These are phyloP conservation scores for Lizonia empirigonia DNA, from an alignment of 2,329 filamentous ascomycete genomes.

Conservation along the genomic window DNA sequence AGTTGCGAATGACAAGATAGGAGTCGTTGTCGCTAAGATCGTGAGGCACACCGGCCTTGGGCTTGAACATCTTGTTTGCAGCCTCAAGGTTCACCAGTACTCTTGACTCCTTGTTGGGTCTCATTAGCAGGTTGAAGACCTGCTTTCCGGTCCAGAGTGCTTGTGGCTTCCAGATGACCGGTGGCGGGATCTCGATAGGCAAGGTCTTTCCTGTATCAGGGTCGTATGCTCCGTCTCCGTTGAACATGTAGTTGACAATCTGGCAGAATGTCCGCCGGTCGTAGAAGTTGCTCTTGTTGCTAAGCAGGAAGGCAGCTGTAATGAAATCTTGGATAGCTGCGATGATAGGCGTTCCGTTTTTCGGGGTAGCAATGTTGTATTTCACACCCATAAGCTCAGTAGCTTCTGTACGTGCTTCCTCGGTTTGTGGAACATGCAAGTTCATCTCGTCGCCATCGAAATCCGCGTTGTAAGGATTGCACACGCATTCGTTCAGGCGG, in stretches of 20 bases:
- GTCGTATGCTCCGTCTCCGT: constrained; percentile 63
- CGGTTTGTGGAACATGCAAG: constrained; percentile 94
- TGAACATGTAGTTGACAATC: constrained; percentile 92
- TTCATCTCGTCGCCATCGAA: constrained; percentile 99
- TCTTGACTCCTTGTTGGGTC: constrained; percentile 80
- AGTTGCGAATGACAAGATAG: constrained; percentile 93
- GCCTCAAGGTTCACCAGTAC: constrained; percentile 92
- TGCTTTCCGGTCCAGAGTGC: constrained; percentile 97
- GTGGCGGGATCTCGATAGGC: constrained; percentile 82
- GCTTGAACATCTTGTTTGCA: constrained; percentile 80
- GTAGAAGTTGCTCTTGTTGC: constrained; percentile 91
- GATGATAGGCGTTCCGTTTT: constrained; percentile 97
- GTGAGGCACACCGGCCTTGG: constrained; percentile 69
- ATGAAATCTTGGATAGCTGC: constrained; percentile 99
- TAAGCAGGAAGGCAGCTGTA: constrained; percentile 88
- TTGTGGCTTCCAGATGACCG: constrained; percentile 83
- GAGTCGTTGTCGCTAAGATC: constrained; percentile 77
- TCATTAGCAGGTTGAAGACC: constrained; percentile 89
- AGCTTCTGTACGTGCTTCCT: constrained; percentile 93
- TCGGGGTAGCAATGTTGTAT: constrained; percentile 92
- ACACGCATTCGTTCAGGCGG: constrained; percentile 96
- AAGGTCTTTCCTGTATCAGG: constrained; percentile 57
- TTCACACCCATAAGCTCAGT: constrained; percentile 98
- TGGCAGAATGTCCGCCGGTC: constrained; percentile 87
- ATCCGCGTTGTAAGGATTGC: constrained; percentile 97